Base-by-base conservation (phyloP, 1,139 yeast genomes). In the Komagataea norvegica region DNA sequence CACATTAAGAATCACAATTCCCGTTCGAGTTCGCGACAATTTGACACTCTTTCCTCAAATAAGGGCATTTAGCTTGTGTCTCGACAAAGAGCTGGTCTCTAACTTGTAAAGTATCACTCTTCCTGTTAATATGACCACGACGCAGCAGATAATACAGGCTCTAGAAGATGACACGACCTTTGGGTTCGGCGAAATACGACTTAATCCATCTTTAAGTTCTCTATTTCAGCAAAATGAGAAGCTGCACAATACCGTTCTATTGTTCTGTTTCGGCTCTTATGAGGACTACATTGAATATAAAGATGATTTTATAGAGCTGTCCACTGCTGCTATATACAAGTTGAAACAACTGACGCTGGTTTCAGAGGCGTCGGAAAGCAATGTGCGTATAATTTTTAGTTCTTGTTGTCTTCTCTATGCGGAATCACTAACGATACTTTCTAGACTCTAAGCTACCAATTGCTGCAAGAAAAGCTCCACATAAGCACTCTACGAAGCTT, bases 181-280 rank as follows among this genome's bases (percentile, higher is more conserved):
- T 28, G 56, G 57, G 1, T 51, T 43, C 45, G 46, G 47, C 21
- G 53, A 50, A 16, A 18, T 47, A 21, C 45, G 53, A 10, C 31
- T 45, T 15, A 22, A 31, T 16, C 21, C 34, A 1, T 34, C 36
- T 4, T 29, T 38, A n/a, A 16, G 13, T 4, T 19, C 18, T 4
- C 13, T 37, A 6, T 37, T 36, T 17, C 15, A 26, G 8, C 33
- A 40, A 8, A 40, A 50, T 18, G 34, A 33, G 7, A 20, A 36
- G 19, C 37, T 56, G 30, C 35, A 36, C 24, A 46, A 47, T 28
- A 49, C 62, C 3, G 36, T 59, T 15, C 60, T 57, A 36, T 36
- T 62, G 8, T 61, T 49, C 45, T 47, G 62, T 22, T 62, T 59
- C 47, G 66, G 65, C 1, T 45, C 45, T 3, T 41, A 50, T 11